Conservation (phyloP, 257 asterid genomes). For the Striga asiatica region DNA sequence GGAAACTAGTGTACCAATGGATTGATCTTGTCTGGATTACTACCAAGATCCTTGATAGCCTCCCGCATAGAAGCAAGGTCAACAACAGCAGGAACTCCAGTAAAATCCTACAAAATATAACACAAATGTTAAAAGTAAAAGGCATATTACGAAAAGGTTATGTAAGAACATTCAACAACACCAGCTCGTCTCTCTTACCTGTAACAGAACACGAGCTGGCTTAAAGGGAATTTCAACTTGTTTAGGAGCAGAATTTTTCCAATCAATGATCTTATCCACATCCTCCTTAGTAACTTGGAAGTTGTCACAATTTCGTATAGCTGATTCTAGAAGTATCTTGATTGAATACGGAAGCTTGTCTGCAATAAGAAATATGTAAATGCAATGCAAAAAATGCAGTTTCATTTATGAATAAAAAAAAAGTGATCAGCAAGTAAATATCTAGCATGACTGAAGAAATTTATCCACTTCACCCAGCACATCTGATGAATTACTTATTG, state of each 20-base stretch:
- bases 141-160: background rate
- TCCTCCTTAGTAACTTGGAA: conserved; percentile 79
- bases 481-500: no score
- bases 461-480: no score
- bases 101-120: conserved; percentile 51
- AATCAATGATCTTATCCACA: conserved; percentile 76
- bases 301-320: conserved; percentile 80
- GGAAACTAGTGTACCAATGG: conserved; percentile 53
- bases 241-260: conserved; percentile 74
- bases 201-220: conserved; percentile 88
- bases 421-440: background rate
- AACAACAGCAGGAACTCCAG: conserved; percentile 96
- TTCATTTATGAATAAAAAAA: background rate
- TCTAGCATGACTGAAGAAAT: background rate
- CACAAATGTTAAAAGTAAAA: background rate
- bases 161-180: background rate
- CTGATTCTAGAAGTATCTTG: conserved; percentile 68
- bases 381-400: background rate
- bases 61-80: conserved; percentile 96
- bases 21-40: conserved; percentile 73
- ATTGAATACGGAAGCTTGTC: conserved; percentile 74
- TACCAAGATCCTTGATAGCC: conserved; percentile 73
- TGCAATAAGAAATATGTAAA: conserved; percentile 18
- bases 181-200: conserved; percentile 35
- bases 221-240: conserved; percentile 89